These are phyloP conservation scores for Penicillium sp. DNA, from an alignment of 2,329 filamentous ascomycete genomes.

Conservation along the genomic window DNA sequence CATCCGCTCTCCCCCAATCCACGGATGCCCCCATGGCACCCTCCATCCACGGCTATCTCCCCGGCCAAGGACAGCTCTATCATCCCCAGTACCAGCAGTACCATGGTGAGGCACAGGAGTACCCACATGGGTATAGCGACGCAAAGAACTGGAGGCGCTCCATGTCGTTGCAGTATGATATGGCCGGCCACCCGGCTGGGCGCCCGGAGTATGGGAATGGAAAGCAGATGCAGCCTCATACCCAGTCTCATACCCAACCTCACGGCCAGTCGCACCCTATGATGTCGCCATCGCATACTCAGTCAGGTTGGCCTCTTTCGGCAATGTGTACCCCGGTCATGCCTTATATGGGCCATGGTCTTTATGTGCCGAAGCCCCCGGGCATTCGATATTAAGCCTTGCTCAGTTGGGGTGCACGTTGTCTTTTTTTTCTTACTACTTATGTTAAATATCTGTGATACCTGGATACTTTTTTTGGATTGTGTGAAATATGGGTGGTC, in stretches of 20 bases:
- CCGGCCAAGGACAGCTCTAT: conserved; percentile 19
- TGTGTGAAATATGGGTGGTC: conserved; percentile 20
- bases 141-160: conserved; percentile 32
- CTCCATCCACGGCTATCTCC: conserved; percentile 23
- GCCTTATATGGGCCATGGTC: conserved; percentile 27
- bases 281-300: conserved; percentile 23
- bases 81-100: conserved; percentile 23
- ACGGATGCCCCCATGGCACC: conserved; percentile 23
- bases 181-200: conserved; percentile 10
- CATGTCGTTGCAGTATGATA: conserved; percentile 30
- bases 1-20: conserved; percentile 25
- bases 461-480: conserved; percentile 6
- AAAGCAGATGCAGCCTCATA: conserved; percentile 9
- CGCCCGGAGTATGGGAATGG: conserved; percentile 9
- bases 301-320: conserved; percentile 23
- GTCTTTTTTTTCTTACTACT: conserved; percentile 8
- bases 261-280: conserved; percentile 15
- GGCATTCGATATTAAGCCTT: conserved; percentile 25
- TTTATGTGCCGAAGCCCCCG: conserved; percentile 22
- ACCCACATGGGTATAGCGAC: conserved; percentile 20
- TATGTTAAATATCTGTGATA: conserved; percentile 12
- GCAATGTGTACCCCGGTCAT: conserved; percentile 32
- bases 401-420: neutral
- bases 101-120: conserved; percentile 16
- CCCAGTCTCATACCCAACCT: neutral